Conservation (phyloP, 2,329 filamentous ascomycete species). For the Zasmidium citrigriseum region DNA sequence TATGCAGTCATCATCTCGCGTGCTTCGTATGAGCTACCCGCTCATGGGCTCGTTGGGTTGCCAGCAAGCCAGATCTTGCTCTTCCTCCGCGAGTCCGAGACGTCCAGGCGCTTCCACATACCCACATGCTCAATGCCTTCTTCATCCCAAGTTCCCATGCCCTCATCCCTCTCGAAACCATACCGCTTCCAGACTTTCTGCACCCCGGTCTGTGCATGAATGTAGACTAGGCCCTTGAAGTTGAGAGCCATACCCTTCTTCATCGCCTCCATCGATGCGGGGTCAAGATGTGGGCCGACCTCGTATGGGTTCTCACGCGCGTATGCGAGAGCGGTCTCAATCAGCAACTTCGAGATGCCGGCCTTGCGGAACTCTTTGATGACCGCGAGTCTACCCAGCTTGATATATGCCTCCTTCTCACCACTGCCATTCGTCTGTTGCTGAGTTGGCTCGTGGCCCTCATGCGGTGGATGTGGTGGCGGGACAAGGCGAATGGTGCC, state of each 20-base stretch:
- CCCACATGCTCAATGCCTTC: constrained; percentile 83
- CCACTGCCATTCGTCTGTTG: constrained; percentile 47
- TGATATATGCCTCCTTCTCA: constrained; percentile 71
- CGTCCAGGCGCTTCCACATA: constrained; percentile 66
- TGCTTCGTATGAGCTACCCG: neutral
- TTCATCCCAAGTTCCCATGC: constrained; percentile 76
- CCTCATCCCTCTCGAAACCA: constrained; percentile 73
- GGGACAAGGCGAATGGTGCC: constrained; percentile 80
- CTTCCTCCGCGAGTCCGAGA: constrained; percentile 29
- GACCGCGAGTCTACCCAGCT: constrained; percentile 77
- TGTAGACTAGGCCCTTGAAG: constrained; percentile 75
- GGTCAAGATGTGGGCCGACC: constrained; percentile 40
- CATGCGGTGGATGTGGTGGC: constrained; percentile 62
- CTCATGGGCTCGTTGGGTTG: constrained; percentile 11
- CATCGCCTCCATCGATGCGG: constrained; percentile 34
- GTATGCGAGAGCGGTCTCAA: constrained; percentile 70
- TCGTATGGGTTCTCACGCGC: constrained; percentile 59
- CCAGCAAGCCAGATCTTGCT: constrained; percentile 26
- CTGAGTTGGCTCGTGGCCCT: constrained; percentile 46
- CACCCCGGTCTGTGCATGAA: constrained; percentile 74
- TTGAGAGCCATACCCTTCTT: constrained; percentile 41
- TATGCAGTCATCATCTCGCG: neutral
- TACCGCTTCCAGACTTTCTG: constrained; percentile 66
- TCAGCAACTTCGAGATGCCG: constrained; percentile 65
- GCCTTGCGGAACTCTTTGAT: constrained; percentile 47